Evolutionary conservation across 768 basidiomycete species (phyloP).

Genomic region (Suillus luteus): DNA sequence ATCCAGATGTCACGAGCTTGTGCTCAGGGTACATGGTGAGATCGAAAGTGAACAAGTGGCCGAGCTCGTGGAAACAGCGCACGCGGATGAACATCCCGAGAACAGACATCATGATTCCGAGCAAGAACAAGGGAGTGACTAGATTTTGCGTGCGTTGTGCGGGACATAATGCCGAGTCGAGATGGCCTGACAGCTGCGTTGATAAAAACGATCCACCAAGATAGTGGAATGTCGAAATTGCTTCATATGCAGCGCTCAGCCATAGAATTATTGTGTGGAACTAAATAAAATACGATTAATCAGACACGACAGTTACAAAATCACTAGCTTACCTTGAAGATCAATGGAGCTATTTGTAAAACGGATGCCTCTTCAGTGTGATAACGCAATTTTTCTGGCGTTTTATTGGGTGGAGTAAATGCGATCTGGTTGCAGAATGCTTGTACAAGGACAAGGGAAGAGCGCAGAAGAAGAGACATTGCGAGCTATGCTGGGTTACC

Average conservation of each 20-base stretch:
- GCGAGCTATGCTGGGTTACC: neutral
- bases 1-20: constrained; percentile 50
- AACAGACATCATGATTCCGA: constrained; percentile 45
- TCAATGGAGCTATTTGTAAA: constrained; percentile 55
- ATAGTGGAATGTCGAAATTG: constrained; percentile 41
- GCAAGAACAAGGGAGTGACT: constrained; percentile 45
- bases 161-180: constrained; percentile 37
- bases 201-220: constrained; percentile 32
- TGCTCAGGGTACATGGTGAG: constrained; percentile 56
- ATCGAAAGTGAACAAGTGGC: constrained; percentile 59
- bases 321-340: constrained; percentile 48
- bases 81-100: constrained; percentile 51
- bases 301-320: neutral
- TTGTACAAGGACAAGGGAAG: constrained; percentile 49
- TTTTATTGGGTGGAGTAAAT: constrained; percentile 59
- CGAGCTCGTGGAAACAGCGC: constrained; percentile 55
- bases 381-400: constrained; percentile 50
- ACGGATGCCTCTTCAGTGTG: constrained; percentile 53
- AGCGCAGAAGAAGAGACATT: constrained; percentile 51
- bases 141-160: constrained; percentile 29
- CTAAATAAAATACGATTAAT: constrained; percentile 29
- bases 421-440: constrained; percentile 53
- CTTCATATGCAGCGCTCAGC: constrained; percentile 52
- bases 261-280: constrained; percentile 52
- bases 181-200: constrained; percentile 35